A percentile compares a stretch with the other conserved stretches of the same genome.
These are phyloP conservation scores for Trichoderma simmonsii DNA, from an alignment of 2,329 filamentous ascomycete genomes.

Conservation along the genomic window DNA sequence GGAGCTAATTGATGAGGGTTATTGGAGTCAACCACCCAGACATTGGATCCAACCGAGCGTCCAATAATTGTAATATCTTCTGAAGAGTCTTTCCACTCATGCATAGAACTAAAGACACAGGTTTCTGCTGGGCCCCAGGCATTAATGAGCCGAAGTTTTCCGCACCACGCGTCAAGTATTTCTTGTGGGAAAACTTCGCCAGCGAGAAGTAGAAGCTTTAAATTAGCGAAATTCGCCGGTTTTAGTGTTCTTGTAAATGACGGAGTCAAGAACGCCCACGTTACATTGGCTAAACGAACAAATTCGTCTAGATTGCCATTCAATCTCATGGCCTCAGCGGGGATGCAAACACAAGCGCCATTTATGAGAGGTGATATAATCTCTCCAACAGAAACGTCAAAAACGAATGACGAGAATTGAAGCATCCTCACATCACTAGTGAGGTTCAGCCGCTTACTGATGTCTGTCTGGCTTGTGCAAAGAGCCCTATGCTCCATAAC, in stretches of 20 bases:
- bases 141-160: slow-evolving; percentile 11
- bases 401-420: slow-evolving; percentile 22
- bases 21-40: slow-evolving; percentile 15
- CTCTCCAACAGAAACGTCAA: slow-evolving; percentile 20
- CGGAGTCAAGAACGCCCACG: slow-evolving; percentile 4
- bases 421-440: neutral
- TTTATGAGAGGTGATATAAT: slow-evolving; percentile 15
- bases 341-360: slow-evolving; percentile 20
- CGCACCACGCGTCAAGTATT: neutral
- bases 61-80: neutral
- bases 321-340: slow-evolving; percentile 2
- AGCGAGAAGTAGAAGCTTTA: neutral
- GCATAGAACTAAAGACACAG: neutral
- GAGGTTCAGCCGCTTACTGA: neutral
- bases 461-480: neutral
- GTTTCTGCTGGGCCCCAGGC: slow-evolving; percentile 16
- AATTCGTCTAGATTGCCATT: neutral
- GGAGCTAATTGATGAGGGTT: neutral
- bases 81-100: slow-evolving; percentile 1
- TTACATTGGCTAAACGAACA: neutral
- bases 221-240: neutral
- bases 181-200: slow-evolving; percentile 4
- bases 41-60: neutral
- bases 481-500: slow-evolving; percentile 8
- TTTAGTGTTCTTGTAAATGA: neutral